A percentile compares a stretch with the other conserved stretches of the same genome.
Evolutionary conservation across 2,329 filamentous ascomycete genomes (phyloP).

Genomic region (Alternaria triticimaculans): DNA sequence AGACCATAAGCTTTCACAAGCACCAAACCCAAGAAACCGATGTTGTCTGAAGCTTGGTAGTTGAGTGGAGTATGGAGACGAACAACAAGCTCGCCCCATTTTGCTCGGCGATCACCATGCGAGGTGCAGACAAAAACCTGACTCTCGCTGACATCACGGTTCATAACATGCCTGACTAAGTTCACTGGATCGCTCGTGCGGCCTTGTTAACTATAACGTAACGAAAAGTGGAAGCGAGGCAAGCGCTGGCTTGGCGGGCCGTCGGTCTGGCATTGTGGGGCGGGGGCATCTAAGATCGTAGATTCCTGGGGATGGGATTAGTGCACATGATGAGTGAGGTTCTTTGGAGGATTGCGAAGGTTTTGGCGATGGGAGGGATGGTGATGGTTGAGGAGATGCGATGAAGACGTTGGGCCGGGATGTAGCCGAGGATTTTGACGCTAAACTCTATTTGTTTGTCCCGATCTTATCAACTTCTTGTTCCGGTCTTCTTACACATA

Average conservation of each 20-base stretch:
- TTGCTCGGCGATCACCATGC: background rate
- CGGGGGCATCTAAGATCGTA: background rate
- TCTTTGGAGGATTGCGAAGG: background rate
- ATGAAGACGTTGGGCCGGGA: background rate
- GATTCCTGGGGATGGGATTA: background rate
- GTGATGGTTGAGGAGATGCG: background rate
- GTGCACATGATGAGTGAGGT: background rate
- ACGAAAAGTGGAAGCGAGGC: constrained; percentile 7
- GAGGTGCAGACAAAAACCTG: background rate
- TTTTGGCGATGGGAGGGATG: background rate
- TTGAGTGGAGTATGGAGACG: background rate
- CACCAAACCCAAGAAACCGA: background rate
- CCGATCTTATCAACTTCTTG: background rate
- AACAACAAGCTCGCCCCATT: background rate
- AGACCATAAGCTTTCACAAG: background rate
- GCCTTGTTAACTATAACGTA: constrained; percentile 11
- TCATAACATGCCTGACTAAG: constrained; percentile 4
- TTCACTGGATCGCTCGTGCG: background rate
- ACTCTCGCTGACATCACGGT: constrained; percentile 8
- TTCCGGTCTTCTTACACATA: background rate
- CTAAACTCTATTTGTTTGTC: background rate
- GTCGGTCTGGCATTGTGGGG: background rate
- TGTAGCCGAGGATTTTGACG: background rate
- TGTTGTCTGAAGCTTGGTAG: background rate
- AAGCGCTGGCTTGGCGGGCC: constrained; percentile 1